phyloP scores from a whole-genome alignment of 2,329 filamentous ascomycete species.

The Fonsecaea pugnacius region DNA sequence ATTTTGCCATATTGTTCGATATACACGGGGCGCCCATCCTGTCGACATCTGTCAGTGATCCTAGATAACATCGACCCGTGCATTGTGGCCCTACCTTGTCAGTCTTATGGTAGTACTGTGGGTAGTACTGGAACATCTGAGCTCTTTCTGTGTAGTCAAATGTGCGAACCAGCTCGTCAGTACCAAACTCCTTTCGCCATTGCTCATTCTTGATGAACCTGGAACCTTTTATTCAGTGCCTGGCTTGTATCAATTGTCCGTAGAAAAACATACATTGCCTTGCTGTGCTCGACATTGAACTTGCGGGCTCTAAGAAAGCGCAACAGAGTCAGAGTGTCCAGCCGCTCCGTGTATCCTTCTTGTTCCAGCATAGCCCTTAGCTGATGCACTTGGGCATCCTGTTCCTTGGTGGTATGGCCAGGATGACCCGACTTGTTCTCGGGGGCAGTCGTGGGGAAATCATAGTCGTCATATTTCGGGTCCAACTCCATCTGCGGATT shows the following conservation, averaged over 20 bases:
- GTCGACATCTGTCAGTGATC: slow-evolving; percentile 19
- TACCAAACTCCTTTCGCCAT: slow-evolving; percentile 85
- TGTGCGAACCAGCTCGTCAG: slow-evolving; percentile 76
- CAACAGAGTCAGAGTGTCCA: slow-evolving; percentile 92
- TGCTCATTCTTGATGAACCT: slow-evolving; percentile 92
- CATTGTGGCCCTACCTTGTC: slow-evolving; percentile 51
- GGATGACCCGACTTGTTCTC: slow-evolving; percentile 76
- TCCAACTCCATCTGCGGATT: slow-evolving; percentile 61
- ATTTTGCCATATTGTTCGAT: slow-evolving; percentile 96
- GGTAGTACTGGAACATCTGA: slow-evolving; percentile 87
- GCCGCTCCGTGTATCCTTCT: slow-evolving; percentile 76
- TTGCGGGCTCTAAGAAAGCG: slow-evolving; percentile 93
- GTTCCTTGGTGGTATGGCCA: slow-evolving; percentile 80
- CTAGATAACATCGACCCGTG: neutral
- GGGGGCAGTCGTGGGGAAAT: slow-evolving; percentile 80
- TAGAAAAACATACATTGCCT: slow-evolving; percentile 74
- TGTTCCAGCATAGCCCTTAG: slow-evolving; percentile 82
- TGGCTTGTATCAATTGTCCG: neutral
- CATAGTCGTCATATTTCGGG: slow-evolving; percentile 94
- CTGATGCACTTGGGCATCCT: slow-evolving; percentile 88
- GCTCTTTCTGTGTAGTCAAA: slow-evolving; percentile 89
- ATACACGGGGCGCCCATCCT: slow-evolving; percentile 97
- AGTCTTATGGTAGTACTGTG: slow-evolving; percentile 95
- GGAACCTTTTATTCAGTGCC: slow-evolving; percentile 21
- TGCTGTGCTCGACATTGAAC: slow-evolving; percentile 82